Evolutionary conservation across 768 basidiomycete species (phyloP), one percentile per base, ranked within the genome.

Genomic region (Agaricus bisporus): DNA sequence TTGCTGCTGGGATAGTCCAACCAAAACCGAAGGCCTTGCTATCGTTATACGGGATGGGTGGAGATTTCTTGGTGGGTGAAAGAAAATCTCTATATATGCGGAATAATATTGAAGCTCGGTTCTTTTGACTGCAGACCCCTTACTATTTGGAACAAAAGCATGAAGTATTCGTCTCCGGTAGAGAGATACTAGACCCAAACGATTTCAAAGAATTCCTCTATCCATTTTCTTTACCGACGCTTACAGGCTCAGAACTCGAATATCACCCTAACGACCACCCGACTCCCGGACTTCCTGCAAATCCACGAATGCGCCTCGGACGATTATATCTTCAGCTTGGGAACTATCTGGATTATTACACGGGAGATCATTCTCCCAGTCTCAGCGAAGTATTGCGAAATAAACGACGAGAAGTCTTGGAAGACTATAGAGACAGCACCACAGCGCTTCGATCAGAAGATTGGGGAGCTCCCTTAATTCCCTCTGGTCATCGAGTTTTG

Each of bases 21-120:
- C 83, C 82, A 0, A 78, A 72, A 51, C 83, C 82, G 0, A 77
- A 69, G 53, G 83, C 76, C 0, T 51, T 85, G 2, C 58, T 86
- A 0, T 80, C 78, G 0, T 56, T 86, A 59, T 86, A 85, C 64
- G 83, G 78, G 0, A 75, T 81, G 73, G 83, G 83, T n/a, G 85
- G 83, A 0, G 65, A 85, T 52, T 73, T 81, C 53, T 61, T 85
- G 35, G 77, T 76, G 72, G 64, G 11, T 43, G 6, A 26, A 22
- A 22, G 22, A 22, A 22, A 22, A 4, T 17, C 46, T 18, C 22
- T 41, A 17, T 44, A 17, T 41, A 9, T 25, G 14, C 37, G 17
- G 10, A 18, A 20, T 5, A 35, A 17, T 51, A n/a, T 11, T n/a
- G 36, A 3, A 41, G 26, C 12, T 29, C 14, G 20, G 10, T 29